Conservation (phyloP, 1,284 basidiomycete species). For the Boletellus deceptivus region DNA sequence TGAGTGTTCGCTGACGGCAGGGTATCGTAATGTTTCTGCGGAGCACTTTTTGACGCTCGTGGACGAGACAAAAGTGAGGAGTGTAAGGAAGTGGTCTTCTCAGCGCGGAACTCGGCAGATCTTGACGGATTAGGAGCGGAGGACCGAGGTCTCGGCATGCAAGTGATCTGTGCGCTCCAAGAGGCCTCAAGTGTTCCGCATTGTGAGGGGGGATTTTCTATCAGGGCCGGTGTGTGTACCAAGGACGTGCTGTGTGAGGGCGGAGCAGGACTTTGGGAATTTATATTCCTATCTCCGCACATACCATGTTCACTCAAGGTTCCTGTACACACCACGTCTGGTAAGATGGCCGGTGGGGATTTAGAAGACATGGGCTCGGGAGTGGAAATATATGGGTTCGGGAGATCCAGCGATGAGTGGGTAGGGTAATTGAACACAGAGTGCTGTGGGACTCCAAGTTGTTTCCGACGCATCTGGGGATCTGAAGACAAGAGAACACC, state of each 20-base stretch:
- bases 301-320: constrained; percentile 2
- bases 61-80: constrained; percentile 1
- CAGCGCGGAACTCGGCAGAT: constrained; percentile 3
- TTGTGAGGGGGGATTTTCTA: neutral
- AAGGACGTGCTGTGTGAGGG: neutral
- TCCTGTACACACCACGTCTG: neutral
- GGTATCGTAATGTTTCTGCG: constrained; percentile 10
- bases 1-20: neutral
- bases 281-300: constrained; percentile 3
- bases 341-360: neutral
- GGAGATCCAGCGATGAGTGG: constrained; percentile 19
- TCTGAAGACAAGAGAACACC: constrained; percentile 21
- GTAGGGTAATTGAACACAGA: constrained; percentile 27
- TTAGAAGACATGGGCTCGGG: neutral
- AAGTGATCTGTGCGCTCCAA: neutral
- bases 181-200: neutral
- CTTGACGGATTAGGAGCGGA: constrained; percentile 5
- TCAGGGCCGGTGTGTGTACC: neutral
- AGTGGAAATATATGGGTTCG: constrained; percentile 24
- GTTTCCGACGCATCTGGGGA: constrained; percentile 27
- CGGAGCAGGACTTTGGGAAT: neutral
- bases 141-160: neutral
- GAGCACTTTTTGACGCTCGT: neutral
- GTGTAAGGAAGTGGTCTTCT: constrained; percentile 1
- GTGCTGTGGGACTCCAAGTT: constrained; percentile 32